phyloP scores from a whole-genome alignment of 2,329 filamentous ascomycete genomes.

The Emmonsia crescens region DNA sequence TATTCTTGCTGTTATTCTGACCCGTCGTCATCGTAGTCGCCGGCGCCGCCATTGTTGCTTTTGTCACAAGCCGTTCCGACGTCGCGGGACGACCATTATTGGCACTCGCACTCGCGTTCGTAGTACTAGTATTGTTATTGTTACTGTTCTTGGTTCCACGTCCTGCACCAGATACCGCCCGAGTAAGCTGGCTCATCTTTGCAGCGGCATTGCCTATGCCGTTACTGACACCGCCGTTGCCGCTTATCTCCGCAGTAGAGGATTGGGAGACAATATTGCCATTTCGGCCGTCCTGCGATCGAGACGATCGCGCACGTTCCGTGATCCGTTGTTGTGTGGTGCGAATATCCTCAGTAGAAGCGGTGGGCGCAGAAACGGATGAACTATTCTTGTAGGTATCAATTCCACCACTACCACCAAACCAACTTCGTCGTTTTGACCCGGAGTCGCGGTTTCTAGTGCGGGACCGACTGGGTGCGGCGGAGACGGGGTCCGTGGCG shows the following conservation, averaged over 20 bases:
- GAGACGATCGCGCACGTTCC: constrained; percentile 9
- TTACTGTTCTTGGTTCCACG: neutral
- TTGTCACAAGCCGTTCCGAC: neutral
- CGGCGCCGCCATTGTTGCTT: neutral
- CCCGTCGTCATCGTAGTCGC: neutral
- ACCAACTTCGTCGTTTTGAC: constrained; percentile 30
- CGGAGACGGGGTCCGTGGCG: constrained; percentile 26
- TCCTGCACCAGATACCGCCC: neutral
- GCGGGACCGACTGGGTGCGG: constrained; percentile 28
- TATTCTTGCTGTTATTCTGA: neutral
- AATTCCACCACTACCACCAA: constrained; percentile 20
- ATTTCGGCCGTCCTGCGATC: constrained; percentile 1
- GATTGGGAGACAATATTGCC: neutral
- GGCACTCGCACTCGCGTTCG: neutral
- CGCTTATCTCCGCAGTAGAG: neutral
- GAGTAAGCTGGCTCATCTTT: neutral
- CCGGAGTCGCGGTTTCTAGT: constrained; percentile 20
- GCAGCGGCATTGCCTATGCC: neutral
- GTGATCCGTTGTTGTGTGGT: constrained; percentile 14
- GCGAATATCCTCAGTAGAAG: constrained; percentile 14
- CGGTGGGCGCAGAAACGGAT: constrained; percentile 5
- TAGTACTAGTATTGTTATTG: neutral
- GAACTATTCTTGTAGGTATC: constrained; percentile 12
- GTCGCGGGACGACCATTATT: neutral
- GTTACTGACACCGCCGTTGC: neutral